These are phyloP conservation scores for Phialophora expanda DNA, from an alignment of 2,329 filamentous ascomycete genomes.

Conservation along the genomic window DNA sequence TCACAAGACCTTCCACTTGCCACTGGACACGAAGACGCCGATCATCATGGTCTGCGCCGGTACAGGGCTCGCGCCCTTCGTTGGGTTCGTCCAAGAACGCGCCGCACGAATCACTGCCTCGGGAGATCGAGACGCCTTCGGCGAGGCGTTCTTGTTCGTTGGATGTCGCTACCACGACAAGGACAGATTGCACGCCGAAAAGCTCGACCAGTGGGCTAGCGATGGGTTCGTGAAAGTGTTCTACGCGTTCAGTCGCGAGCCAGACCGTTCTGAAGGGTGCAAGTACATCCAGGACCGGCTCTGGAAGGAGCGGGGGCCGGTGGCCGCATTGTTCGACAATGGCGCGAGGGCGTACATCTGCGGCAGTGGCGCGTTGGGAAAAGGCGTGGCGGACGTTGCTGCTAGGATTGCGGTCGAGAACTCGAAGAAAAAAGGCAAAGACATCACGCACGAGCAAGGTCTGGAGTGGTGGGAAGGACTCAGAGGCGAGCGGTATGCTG, in stretches of 20 bases:
- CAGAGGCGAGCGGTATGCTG: constrained; percentile 36
- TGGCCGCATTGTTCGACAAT: constrained; percentile 53
- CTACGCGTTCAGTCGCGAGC: constrained; percentile 62
- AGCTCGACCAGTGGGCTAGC: constrained; percentile 61
- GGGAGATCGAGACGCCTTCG: constrained; percentile 40
- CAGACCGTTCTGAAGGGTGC: constrained; percentile 54
- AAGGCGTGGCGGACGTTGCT: constrained; percentile 53
- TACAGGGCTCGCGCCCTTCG: constrained; percentile 66
- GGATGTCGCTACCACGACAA: constrained; percentile 46
- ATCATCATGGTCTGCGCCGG: constrained; percentile 50
- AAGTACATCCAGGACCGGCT: constrained; percentile 61
- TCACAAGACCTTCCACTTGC: constrained; percentile 47
- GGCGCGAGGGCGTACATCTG: constrained; percentile 69
- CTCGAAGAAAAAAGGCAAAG: constrained; percentile 45
- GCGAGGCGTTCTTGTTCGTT: constrained; percentile 45
- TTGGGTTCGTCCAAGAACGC: constrained; percentile 67
- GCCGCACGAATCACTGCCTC: constrained; percentile 45
- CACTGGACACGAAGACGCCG: constrained; percentile 44
- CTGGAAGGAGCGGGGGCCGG: constrained; percentile 53
- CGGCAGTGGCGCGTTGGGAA: constrained; percentile 61
- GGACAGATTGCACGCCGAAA: constrained; percentile 46
- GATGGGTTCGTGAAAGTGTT: constrained; percentile 66
- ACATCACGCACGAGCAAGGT: constrained; percentile 48
- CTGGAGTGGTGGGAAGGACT: constrained; percentile 39
- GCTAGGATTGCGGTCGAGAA: constrained; percentile 43